Evolutionary conservation across 352 stramenopile genomes (phyloP).

Genomic region (Phytophthora pluvialis): DNA sequence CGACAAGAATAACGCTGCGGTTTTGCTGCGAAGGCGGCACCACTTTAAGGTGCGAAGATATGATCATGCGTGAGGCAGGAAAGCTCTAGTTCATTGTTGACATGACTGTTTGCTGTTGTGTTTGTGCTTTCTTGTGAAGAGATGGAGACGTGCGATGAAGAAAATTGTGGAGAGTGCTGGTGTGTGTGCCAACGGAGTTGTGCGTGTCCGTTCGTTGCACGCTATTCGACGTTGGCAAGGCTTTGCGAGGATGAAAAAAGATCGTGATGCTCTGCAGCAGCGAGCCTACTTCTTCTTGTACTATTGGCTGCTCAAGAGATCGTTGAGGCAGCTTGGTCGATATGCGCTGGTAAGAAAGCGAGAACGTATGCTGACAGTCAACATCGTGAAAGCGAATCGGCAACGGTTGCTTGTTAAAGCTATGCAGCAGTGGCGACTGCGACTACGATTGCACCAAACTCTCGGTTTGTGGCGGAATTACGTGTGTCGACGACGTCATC

Average conservation of each 20-base stretch:
- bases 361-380: constrained; percentile 21
- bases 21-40: constrained; percentile 10
- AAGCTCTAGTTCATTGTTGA: not conserved
- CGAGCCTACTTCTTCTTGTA: constrained; percentile 45
- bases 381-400: constrained; percentile 14
- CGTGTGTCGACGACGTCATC: constrained; percentile 13
- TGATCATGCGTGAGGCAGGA: not conserved
- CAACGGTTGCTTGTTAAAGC: constrained; percentile 19
- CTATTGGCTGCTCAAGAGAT: constrained; percentile 39
- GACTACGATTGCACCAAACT: constrained; percentile 19
- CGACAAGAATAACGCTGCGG: not conserved
- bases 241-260: constrained; percentile 24
- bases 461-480: constrained; percentile 24
- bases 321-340: constrained; percentile 20
- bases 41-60: constrained; percentile 21
- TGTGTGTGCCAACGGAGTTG: not conserved
- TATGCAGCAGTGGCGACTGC: constrained; percentile 34
- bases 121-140: constrained; percentile 11
- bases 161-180: not conserved
- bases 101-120: not conserved
- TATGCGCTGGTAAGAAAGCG: constrained; percentile 22
- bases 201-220: constrained; percentile 11
- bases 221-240: constrained; percentile 28
- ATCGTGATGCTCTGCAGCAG: constrained; percentile 17
- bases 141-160: constrained; percentile 3